Base-by-base conservation (phyloP, 805 yeast species). In the Yarrowia osloensis region DNA sequence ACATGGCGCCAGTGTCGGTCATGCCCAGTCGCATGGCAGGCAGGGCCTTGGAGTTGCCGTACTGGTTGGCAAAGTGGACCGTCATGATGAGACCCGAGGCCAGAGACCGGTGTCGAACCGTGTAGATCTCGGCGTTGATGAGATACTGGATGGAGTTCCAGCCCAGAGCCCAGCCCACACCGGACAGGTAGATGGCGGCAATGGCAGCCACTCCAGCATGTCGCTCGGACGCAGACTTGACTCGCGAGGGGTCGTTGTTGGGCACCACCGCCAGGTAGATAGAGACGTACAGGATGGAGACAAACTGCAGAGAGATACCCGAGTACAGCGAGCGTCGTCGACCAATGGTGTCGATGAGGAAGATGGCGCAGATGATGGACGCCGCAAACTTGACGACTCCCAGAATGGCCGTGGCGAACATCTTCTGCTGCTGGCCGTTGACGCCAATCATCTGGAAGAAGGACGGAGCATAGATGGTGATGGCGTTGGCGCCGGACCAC, bases 161-260 rank as follows among this genome's bases (percentile, higher is more conserved):
- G 40, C 88, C 88, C 74, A 85, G 73, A 35, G 85, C 81, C 88
- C 88, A 85, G 40, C 86, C 87, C 24, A 80, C 77, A 70, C 88
- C 88, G 35, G 80, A 77, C 40, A 84, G 70, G 70, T 77, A 84
- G 29, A 85, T 71, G 57, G 84, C 80, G 1, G 86, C 85, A 70
- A 85, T 73, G 9, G 87, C 87, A 62, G 78, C 84, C 61, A 77
- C 73, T 37, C 83, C 77, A 2, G 85, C 85, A 4, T 71, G 70
- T 24, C 69, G 67, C 67, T 79, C 74, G 3, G 80, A 72, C 0
- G 76, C 68, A 0, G 79, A 73, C 69, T 81, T 72, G 6, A 71
- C 75, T 13, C 71, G 78, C 4, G 71, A 74, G 1, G 74, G 73
- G 1, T 80, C 78, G 11, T 82, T 82, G 52, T 79, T 74, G 8